Evolutionary conservation across 2,329 filamentous ascomycete species (phyloP), one percentile per base, ranked within the genome.

Genomic region (Tolypocladium pustulatum): DNA sequence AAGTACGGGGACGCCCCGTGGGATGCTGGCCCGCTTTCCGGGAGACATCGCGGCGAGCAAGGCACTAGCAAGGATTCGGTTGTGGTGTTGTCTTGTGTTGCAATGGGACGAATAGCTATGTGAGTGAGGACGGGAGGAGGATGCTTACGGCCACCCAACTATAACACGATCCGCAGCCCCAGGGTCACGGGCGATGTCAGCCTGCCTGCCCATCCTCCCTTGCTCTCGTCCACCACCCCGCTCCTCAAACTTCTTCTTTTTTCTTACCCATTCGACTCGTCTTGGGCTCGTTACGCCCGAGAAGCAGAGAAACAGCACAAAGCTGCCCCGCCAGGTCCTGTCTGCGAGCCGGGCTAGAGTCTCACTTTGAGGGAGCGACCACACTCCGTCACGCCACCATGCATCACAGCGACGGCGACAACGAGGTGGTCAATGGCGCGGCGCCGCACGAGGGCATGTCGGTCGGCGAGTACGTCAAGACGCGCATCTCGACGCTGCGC

Each of bases 401-500:
- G 46, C 27, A n/a, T 2, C 27, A 2, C 46, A 4, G 0, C 27
- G 27, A 32, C 27, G 46, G 27, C 27, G 27, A 32, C 46, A 51
- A 51, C 27, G 27, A 51, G 27, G 46, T 32, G 15, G 46, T 32
- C 46, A n/a, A 32, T 27, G 46, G 46, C 46, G 46, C 46, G 27
- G 71, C 78, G 57, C 75, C 77, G 51, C 73, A 80, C 61, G 73
- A 79, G 63, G 75, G 75, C 72, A 81, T 81, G 79, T 73, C 76
- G n/a, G 62, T 66, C 1, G 65, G 73, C 30, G 66, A 71, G 52
- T 85, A 85, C 67, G 55, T 78, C 17, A 65, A 67, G 6, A 82
- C 83, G 61, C 81, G 84, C 58, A 61, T 86, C 64, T 74, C 76
- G 13, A 76, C 78, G 20, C 76, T 87, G 57, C 83, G 80, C 69